Evolutionary conservation across 2,329 filamentous ascomycete species (phyloP).

Genomic region (Penicillium sp.): DNA sequence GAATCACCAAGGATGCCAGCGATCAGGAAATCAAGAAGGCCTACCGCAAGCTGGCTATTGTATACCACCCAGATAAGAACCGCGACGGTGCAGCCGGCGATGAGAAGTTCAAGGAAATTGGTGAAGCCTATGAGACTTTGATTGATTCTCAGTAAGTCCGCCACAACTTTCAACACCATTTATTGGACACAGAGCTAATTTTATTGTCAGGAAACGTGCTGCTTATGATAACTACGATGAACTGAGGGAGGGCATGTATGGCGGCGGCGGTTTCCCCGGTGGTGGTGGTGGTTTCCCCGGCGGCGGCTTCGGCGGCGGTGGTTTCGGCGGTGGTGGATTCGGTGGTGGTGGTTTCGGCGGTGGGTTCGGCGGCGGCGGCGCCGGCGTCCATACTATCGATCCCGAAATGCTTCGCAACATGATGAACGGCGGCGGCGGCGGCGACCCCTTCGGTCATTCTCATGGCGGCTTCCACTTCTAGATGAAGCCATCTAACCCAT

Average conservation of each 20-base stretch:
- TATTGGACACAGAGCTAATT: conserved; percentile 10
- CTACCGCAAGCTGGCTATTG: conserved; percentile 89
- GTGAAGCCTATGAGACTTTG: conserved; percentile 93
- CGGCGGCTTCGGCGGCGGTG: conserved; percentile 32
- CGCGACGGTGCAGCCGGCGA: conserved; percentile 73
- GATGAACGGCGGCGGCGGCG: conserved; percentile 66
- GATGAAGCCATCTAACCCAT: conserved; percentile 9
- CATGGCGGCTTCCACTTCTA: conserved; percentile 60
- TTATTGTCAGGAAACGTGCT: conserved; percentile 67
- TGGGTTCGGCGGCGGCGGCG: conserved; percentile 46
- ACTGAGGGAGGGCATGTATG: conserved; percentile 76
- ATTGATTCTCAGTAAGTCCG: conserved; percentile 81
- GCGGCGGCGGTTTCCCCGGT: conserved; percentile 51
- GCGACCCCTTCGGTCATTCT: conserved; percentile 38
- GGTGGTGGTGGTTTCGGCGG: conserved; percentile 54
- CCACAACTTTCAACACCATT: background rate
- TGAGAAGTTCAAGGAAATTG: conserved; percentile 95
- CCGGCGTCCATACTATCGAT: conserved; percentile 52
- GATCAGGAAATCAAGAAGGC: conserved; percentile 92
- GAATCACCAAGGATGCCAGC: conserved; percentile 77
- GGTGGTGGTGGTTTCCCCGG: conserved; percentile 58
- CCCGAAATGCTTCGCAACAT: conserved; percentile 79
- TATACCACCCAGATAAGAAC: conserved; percentile 98
- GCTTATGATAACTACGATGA: conserved; percentile 92
- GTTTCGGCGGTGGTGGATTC: conserved; percentile 49